Evolutionary conservation across 768 basidiomycete species (phyloP).

Genomic region (Leucocoprinus sp.): DNA sequence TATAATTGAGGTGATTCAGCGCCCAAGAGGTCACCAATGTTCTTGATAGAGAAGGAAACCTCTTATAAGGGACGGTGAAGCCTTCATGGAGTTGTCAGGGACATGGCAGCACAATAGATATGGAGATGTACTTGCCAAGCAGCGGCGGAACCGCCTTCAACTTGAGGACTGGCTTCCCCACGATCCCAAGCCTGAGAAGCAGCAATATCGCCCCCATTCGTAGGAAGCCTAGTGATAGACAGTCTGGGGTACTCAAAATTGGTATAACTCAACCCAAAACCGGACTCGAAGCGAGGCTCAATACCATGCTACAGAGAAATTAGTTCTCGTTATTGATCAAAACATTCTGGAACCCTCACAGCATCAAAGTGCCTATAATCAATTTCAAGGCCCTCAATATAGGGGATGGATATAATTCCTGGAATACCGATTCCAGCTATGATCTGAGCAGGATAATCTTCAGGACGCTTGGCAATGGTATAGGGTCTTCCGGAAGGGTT

Average conservation of each 20-base stretch:
- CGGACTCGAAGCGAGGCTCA: conserved; percentile 80
- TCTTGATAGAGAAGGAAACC: conserved; percentile 58
- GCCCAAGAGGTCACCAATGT: conserved; percentile 56
- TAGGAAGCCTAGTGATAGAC: conserved; percentile 32
- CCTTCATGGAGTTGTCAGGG: conserved; percentile 23
- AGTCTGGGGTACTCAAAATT: conserved; percentile 65
- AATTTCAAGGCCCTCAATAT: conserved; percentile 40
- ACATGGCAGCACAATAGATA: neutral
- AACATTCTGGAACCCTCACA: conserved; percentile 25
- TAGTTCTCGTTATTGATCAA: neutral
- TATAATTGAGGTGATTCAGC: conserved; percentile 70
- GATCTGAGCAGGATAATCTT: conserved; percentile 53
- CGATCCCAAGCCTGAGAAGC: conserved; percentile 46
- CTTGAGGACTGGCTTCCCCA: conserved; percentile 46
- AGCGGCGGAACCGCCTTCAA: conserved; percentile 52
- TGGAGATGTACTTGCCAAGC: conserved; percentile 34
- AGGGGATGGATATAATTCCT: conserved; percentile 38
- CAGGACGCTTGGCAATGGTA: conserved; percentile 55
- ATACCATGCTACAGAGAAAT: conserved; percentile 45
- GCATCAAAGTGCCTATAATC: conserved; percentile 71
- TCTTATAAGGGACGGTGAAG: conserved; percentile 57
- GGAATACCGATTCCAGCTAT: conserved; percentile 26
- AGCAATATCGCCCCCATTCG: conserved; percentile 27
- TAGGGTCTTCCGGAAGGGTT: conserved; percentile 67
- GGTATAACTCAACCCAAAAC: conserved; percentile 85